Percentiles rank a stretch among this genome's conserved stretches.
Evolutionary conservation across 306 rosid genomes (phyloP).

Genomic region (Cucurbita pepo): DNA sequence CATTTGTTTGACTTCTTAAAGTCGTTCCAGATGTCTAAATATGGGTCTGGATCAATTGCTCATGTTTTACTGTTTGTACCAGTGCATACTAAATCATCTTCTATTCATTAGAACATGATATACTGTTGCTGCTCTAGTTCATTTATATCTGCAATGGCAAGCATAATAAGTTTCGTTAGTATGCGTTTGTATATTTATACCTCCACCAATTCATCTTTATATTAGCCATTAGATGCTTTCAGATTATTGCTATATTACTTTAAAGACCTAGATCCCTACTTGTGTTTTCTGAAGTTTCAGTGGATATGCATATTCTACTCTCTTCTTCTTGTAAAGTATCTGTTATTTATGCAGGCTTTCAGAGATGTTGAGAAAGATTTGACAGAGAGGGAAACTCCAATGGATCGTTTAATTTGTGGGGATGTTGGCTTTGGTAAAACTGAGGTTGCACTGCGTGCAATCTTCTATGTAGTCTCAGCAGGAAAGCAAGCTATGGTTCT

Average conservation of each 20-base stretch:
- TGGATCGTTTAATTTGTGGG: conserved; percentile 93
- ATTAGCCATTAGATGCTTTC: not conserved
- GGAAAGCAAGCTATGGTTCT: conserved; percentile 92
- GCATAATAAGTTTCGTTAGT: not conserved
- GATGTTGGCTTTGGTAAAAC: conserved; percentile 99
- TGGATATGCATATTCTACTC: not conserved
- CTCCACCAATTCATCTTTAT: not conserved
- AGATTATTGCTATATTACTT: not conserved
- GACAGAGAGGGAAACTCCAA: conserved; percentile 74
- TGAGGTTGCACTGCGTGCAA: conserved; percentile 96
- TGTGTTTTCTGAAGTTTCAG: not conserved
- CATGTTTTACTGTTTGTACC: not conserved
- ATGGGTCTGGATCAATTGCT: not conserved
- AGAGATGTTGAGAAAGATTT: conserved; percentile 76
- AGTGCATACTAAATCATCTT: not conserved
- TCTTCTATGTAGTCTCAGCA: conserved; percentile 60
- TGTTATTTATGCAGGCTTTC: conserved; percentile 47
- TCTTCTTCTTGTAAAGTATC: conserved; percentile 4
- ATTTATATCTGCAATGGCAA: not conserved
- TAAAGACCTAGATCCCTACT: not conserved
- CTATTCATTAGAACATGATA: not conserved
- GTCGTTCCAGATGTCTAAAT: not conserved
- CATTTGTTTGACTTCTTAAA: no score
- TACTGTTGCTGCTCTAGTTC: not conserved
- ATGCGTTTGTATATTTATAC: not conserved